Evolutionary conservation across 257 asterid species (phyloP), one percentile per base, ranked within the genome.

Genomic region (Forsythia suspensa): DNA sequence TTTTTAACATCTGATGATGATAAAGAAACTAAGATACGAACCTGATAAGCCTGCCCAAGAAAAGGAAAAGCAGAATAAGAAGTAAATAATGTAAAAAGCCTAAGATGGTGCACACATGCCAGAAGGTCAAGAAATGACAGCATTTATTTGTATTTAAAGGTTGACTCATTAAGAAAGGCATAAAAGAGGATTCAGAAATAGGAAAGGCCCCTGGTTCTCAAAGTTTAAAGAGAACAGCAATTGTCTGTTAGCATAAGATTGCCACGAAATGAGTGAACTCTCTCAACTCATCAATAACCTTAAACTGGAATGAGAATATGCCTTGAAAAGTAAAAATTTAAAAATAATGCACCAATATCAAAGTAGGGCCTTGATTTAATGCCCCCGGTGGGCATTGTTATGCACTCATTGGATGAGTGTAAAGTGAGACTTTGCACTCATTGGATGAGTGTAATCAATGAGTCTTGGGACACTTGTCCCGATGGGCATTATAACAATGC

Each of bases 261-360:
- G 36, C 15, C 13, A 20, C 15, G 36, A 20, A 7, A 6, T 8
- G 1, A 59, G 67, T 8, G 11, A 20, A 59, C 67, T 59, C 11
- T n/a, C n/a, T 20, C 29, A 59, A 59, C 12, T 18, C 67, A 59
- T n/a, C 34, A 12, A 20, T 4, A 7, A 21, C 59, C 71, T 43
- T 67, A 67, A 36, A 76, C 48, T 20, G 68, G 43, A 69, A 57
- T 15, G 38, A 38, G 74, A 77, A 39, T 37, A 36, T 77, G 68
- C 51, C 46, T 68, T 36, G 12, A 24, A 7, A 55, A 20, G 57
- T 34, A 36, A n/a, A 41, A 41, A 74, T 34, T 39, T 10, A 76
- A 63, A 21, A 51, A 51, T 40, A 67, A 77, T 77, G 61, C 51
- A 67, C 15, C 13, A 61, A 61, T 61, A 24, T 21, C 37, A n/a